Base-by-base conservation (phyloP, 2,329 filamentous ascomycete genomes). In the Cladosporium halotolerans region DNA sequence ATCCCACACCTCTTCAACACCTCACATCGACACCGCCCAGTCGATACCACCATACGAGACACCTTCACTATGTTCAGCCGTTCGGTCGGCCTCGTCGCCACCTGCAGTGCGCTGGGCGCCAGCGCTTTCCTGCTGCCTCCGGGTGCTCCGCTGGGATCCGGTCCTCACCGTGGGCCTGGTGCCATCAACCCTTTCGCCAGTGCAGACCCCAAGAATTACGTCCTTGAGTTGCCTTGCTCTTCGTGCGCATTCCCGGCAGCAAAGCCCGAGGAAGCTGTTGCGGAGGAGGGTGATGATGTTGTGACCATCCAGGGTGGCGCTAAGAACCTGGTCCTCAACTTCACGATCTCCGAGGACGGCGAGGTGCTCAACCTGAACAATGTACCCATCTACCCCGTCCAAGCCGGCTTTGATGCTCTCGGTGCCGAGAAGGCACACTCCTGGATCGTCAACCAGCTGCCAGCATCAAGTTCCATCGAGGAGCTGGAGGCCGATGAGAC, bases 341-440 rank as follows among this genome's bases (percentile, higher is more conserved):
- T 86, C 61, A 70, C 66, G 54, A 66, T 86, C 57, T 61, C 65
- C 19, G 73, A 79, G 13, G 70, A 75, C 55, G 68, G 70, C 31
- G 58, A 66, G 39, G 71, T 70, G 45, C 71, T 87, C 23, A 63
- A 80, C 36, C 62, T 86, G 54, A 85, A 86, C 67, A 80, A 77
- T 54, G 77, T 79, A 56, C 77, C 81, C 61, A 71, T 86, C 14
- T 86, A 83, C 67, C 79, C 58, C 45, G 48, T 51, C 31, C 48
- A 51, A 18, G 48, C 48, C 23, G 48, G 48, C 16, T 51, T 51
- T n/a, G 42, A 53, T 19, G 50, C 42, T 18, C 50, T 53, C 9
- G 50, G 44, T 5, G 42, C 33, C 11, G 44, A 45, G 23, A 45
- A 46, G 16, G 50, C 42, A 23, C 42, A 45, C 42, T 33, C 38